Evolutionary conservation across 2,329 filamentous ascomycete genomes (phyloP), one percentile per base, ranked within the genome.

Genomic region (Paecilomyces sp.): DNA sequence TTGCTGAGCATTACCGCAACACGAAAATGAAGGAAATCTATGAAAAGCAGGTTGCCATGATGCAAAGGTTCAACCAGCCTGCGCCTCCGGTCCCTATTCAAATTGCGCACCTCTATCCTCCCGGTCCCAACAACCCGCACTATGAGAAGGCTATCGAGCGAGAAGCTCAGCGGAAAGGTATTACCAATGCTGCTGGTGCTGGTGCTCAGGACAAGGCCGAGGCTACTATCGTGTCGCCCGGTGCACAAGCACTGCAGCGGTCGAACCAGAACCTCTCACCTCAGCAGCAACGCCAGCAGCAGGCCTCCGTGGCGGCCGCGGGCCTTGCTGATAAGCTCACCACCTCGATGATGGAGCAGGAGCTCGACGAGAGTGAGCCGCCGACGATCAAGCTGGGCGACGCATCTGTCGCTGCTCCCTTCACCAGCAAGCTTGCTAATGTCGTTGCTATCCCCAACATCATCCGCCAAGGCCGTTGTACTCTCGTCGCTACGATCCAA

Each of bases 11-110:
- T 76, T 88, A 89, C 70, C 89, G 94, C 67, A 96, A 92, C 75
- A 96, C 89, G 50, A 96, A 92, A 82, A 95, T 99, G 90, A 97
- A 97, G 83, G 92, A 97, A 65, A 85, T 99, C 64, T 99, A 99
- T 74, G 91, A 97, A 79, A 97, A 99, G 81, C 94, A 99, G 75
- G 84, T 89, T 59, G 81, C 87, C 54, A 83, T 99, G 74, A 97
- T 99, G 91, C 85, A 89, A 71, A 86, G 93, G 64, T 99, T 97
- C 83, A 96, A 96, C 74, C 92, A 97, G 75, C 91, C 92, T 13
- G 75, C 86, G 1, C 94, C 94, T n/a, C 94, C 94, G 0, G 90
- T 97, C 1, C 94, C 94, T n/a, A 79, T 88, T 61, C 81, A 92
- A 68, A 96, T 99, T 67, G 94, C 94, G 30, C 94, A 99, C 73